Evolutionary conservation across 768 basidiomycete species (phyloP).

Genomic region (Mycena sanguinolenta): DNA sequence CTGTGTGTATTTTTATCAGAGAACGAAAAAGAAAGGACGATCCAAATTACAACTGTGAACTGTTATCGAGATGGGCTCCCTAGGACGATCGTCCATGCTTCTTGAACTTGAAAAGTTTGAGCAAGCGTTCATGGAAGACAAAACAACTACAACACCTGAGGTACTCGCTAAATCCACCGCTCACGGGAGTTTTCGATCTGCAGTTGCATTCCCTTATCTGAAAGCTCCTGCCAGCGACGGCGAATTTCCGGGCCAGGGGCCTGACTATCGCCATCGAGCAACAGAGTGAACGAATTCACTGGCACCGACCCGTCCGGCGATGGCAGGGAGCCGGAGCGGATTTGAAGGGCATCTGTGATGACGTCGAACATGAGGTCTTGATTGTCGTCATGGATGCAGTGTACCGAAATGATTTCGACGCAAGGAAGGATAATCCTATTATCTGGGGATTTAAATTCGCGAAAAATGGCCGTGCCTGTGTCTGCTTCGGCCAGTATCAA

Average conservation of each 20-base stretch:
- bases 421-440: background rate
- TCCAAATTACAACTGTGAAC: no score
- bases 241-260: background rate
- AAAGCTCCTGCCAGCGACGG: constrained; percentile 5
- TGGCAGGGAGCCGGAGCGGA: background rate
- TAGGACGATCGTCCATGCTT: no score
- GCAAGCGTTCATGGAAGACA: background rate
- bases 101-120: background rate
- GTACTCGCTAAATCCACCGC: constrained; percentile 14
- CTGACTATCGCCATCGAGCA: background rate
- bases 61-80: no score
- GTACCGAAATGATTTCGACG: background rate
- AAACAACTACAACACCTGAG: background rate
- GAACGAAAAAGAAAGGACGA: no score
- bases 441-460: constrained; percentile 2
- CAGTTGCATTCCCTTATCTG: constrained; percentile 1
- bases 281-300: constrained; percentile 5
- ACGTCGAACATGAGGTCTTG: background rate
- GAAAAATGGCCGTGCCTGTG: constrained; percentile 11
- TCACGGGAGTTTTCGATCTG: background rate
- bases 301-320: background rate
- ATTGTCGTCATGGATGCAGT: constrained; percentile 20
- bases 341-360: background rate
- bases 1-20: no score
- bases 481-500: constrained; percentile 6